Evolutionary conservation across 805 yeast genomes (phyloP).

Genomic region (Barnettozyma botsteinii): DNA sequence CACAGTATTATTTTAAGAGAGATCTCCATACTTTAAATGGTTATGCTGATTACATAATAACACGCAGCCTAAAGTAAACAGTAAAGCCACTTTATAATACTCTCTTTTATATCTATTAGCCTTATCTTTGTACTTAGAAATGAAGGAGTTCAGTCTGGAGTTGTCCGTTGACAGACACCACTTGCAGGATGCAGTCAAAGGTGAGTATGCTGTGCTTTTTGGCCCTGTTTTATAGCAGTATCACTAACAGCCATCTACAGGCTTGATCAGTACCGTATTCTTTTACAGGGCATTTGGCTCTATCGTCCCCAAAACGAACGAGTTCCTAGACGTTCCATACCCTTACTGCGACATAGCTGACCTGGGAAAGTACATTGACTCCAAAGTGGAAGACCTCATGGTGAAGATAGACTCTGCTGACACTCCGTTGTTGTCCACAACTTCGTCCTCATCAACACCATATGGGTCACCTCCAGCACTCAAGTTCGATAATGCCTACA

Average conservation of each 20-base stretch:
- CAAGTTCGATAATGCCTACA: constrained; percentile 1
- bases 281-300: constrained; percentile 67
- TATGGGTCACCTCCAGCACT: constrained; percentile 20
- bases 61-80: too few relatives aligned
- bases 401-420: constrained; percentile 20
- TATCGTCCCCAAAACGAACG: constrained; percentile 47
- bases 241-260: constrained; percentile 1
- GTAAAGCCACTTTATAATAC: too few relatives aligned
- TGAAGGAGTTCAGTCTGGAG: constrained; percentile 12
- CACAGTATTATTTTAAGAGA: too few relatives aligned
- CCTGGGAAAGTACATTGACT: constrained; percentile 39
- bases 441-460: constrained; percentile 16
- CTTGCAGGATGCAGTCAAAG: constrained; percentile 8
- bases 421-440: constrained; percentile 13
- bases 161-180: constrained; percentile 11
- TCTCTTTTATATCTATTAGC: too few relatives aligned
- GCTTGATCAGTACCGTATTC: constrained; percentile 56
- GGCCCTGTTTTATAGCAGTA: not conserved
- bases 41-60: too few relatives aligned
- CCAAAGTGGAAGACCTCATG: constrained; percentile 29
- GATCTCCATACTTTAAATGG: too few relatives aligned
- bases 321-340: constrained; percentile 54
- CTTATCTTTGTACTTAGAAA: too few relatives aligned
- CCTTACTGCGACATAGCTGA: constrained; percentile 44
- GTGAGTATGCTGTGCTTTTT: constrained; percentile 1